A percentile compares a stretch with the other conserved stretches of the same genome.
phyloP scores from a whole-genome alignment of 345 rosid species.

The Lumnitzera littorea region DNA sequence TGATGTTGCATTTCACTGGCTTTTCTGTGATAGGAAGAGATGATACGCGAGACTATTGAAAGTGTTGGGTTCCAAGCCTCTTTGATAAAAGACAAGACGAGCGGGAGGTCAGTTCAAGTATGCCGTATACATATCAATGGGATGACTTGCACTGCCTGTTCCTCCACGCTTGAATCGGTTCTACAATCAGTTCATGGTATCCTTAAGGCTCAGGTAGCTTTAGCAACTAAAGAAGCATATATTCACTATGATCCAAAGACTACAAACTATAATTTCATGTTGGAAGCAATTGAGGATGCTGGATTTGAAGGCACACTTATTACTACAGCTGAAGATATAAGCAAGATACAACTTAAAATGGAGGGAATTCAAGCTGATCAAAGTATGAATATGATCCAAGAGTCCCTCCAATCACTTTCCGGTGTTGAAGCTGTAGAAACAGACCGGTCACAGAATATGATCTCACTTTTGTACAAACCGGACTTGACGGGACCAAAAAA shows the following conservation, averaged over 20 bases:
- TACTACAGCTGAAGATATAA: slow-evolving; percentile 56
- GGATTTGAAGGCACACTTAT: slow-evolving; percentile 70
- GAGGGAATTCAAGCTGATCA: slow-evolving; percentile 47
- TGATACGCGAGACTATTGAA: slow-evolving; percentile 67
- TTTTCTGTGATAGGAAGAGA: slow-evolving; percentile 43
- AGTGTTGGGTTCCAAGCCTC: slow-evolving; percentile 63
- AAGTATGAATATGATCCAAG: slow-evolving; percentile 39
- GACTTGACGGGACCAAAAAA: slow-evolving; percentile 70
- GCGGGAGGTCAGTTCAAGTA: slow-evolving; percentile 41
- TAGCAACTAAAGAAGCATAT: slow-evolving; percentile 82
- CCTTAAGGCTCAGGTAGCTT: slow-evolving; percentile 60
- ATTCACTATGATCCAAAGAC: slow-evolving; percentile 53
- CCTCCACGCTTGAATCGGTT: slow-evolving; percentile 61
- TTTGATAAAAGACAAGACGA: slow-evolving; percentile 37
- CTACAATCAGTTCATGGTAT: slow-evolving; percentile 56
- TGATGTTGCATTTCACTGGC: neutral
- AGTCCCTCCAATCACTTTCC: slow-evolving; percentile 62
- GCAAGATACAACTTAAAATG: slow-evolving; percentile 60
- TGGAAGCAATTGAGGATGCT: slow-evolving; percentile 41
- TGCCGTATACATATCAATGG: slow-evolving; percentile 63
- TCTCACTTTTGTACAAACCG: slow-evolving; percentile 46
- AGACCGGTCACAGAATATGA: slow-evolving; percentile 5
- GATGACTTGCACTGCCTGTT: slow-evolving; percentile 82
- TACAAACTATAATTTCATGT: slow-evolving; percentile 24
- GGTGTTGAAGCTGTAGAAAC: slow-evolving; percentile 48